Percentiles rank a stretch among this genome's conserved stretches.
Conservation (phyloP, 2,329 filamentous ascomycete genomes). For the Aspergillus persii region DNA sequence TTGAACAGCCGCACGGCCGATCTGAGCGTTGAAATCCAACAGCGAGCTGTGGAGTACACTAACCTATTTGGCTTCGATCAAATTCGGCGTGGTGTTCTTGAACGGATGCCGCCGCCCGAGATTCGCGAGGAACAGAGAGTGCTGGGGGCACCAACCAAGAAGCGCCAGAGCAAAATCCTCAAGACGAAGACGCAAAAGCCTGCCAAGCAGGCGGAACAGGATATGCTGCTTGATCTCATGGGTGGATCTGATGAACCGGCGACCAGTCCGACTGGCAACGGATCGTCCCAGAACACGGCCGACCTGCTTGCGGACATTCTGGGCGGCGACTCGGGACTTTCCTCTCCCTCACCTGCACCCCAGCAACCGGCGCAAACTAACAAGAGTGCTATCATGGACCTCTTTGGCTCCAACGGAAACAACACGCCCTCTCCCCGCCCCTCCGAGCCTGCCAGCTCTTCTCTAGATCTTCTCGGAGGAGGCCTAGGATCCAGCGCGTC, state of each 20-base stretch:
- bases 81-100: slow-evolving; percentile 82
- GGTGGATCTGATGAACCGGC: slow-evolving; percentile 69
- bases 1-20: slow-evolving; percentile 77
- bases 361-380: slow-evolving; percentile 55
- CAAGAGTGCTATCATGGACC: slow-evolving; percentile 80
- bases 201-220: slow-evolving; percentile 82
- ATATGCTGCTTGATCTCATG: slow-evolving; percentile 90
- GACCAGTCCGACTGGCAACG: slow-evolving; percentile 54
- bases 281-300: slow-evolving; percentile 66
- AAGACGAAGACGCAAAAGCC: slow-evolving; percentile 74
- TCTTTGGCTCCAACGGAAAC: slow-evolving; percentile 61
- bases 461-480: slow-evolving; percentile 31
- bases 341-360: slow-evolving; percentile 52
- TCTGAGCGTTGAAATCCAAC: slow-evolving; percentile 92
- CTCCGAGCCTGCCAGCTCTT: slow-evolving; percentile 45
- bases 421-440: slow-evolving; percentile 45
- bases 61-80: slow-evolving; percentile 92
- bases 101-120: slow-evolving; percentile 97
- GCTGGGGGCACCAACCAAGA: slow-evolving; percentile 73
- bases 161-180: slow-evolving; percentile 59
- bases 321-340: slow-evolving; percentile 63
- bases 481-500: slow-evolving; percentile 49
- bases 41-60: slow-evolving; percentile 89
- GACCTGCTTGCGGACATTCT: slow-evolving; percentile 91
- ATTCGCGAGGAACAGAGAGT: slow-evolving; percentile 94